Conservation (phyloP, 108 stramenopile species). For the Aurantiochytrium sp. region DNA sequence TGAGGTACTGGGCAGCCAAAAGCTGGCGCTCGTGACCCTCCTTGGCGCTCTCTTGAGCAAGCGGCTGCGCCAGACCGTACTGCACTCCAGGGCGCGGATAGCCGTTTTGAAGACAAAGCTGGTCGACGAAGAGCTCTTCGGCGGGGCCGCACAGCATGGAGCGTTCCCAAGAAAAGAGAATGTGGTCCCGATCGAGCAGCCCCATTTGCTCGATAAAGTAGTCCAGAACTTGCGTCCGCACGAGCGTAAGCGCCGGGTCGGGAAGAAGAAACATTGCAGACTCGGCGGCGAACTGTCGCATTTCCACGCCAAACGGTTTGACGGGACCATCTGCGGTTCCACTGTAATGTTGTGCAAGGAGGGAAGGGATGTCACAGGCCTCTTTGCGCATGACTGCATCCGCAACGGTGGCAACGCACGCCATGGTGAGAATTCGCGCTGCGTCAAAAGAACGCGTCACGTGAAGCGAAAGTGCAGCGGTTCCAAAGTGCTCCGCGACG, state of each 20-base stretch:
- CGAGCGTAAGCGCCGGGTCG: slow-evolving; percentile 69
- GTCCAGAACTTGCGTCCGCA: slow-evolving; percentile 84
- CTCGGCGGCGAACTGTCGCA: slow-evolving; percentile 84
- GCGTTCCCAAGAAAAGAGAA: background rate
- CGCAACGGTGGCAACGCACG: slow-evolving; percentile 83
- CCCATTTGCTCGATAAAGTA: slow-evolving; percentile 54
- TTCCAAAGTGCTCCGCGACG: slow-evolving; percentile 45
- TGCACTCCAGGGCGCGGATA: background rate
- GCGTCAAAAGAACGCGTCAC: slow-evolving; percentile 90
- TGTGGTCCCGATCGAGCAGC: background rate
- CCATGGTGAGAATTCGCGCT: slow-evolving; percentile 87
- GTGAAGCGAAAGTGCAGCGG: slow-evolving; percentile 81
- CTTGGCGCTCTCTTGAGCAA: background rate
- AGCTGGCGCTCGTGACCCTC: background rate
- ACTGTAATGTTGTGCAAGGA: slow-evolving; percentile 88
- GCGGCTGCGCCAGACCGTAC: background rate
- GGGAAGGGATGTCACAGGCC: slow-evolving; percentile 84
- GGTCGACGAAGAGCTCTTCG: background rate
- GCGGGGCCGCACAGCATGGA: background rate
- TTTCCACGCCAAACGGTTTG: slow-evolving; percentile 83
- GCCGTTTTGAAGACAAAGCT: background rate
- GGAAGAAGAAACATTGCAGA: slow-evolving; percentile 83
- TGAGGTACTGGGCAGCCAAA: slow-evolving; percentile 34
- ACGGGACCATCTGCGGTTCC: slow-evolving; percentile 88
- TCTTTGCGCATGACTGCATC: slow-evolving; percentile 86